A percentile compares a stretch with the other conserved stretches of the same genome.
Evolutionary conservation across 306 rosid species (phyloP).

Genomic region (Castanea mollissima): DNA sequence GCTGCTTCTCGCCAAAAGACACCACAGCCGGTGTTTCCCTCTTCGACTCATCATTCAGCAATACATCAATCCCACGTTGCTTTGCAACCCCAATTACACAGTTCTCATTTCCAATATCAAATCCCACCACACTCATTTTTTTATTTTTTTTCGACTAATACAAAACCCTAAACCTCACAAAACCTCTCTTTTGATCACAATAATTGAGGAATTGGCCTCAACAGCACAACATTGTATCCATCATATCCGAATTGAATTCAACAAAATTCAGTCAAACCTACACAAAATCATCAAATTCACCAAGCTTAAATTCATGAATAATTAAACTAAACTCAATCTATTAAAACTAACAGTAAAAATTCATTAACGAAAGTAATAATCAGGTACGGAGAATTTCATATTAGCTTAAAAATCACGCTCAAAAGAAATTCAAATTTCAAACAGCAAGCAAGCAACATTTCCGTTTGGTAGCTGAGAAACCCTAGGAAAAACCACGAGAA

Average conservation of each 20-base stretch:
- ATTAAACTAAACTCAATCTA: background rate
- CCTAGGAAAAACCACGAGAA: background rate
- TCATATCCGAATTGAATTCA: background rate
- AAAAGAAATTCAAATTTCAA: background rate
- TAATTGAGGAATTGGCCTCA: background rate
- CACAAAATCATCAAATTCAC: background rate
- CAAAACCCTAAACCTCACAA: background rate
- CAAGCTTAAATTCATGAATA: background rate
- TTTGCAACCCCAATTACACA: conserved; percentile 55
- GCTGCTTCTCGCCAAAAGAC: conserved; percentile 52
- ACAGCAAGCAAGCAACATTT: background rate
- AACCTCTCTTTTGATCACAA: background rate
- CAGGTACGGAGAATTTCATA: background rate
- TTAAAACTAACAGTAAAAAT: background rate
- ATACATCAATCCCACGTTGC: conserved; percentile 56
- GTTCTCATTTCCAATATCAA: conserved; percentile 60
- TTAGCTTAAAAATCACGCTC: background rate
- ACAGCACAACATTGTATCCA: background rate
- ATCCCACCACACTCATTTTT: conserved; percentile 53
- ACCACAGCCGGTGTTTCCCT: conserved; percentile 55
- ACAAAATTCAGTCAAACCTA: background rate
- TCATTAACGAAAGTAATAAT: background rate
- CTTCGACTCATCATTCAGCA: conserved; percentile 54
- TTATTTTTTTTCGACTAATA: background rate
- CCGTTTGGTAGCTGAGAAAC: background rate